Evolutionary conservation across 495 filamentous ascomycete genomes (phyloP), one percentile per base, ranked within the genome.

Genomic region (Hypoxylon cercidicola): DNA sequence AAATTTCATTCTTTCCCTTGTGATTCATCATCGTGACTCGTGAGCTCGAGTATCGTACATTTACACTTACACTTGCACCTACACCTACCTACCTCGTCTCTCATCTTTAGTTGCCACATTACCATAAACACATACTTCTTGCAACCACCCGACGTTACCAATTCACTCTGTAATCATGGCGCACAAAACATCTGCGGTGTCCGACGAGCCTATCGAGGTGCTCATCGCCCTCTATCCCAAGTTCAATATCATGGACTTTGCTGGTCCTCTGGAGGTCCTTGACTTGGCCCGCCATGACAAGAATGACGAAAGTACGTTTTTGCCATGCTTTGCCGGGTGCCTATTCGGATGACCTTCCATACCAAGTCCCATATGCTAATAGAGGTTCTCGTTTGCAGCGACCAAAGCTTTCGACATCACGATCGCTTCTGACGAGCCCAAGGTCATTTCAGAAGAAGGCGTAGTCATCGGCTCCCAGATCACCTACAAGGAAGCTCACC

Each of bases 401-500:
- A 79, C 78, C 69, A 84, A 82, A 67, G 83, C 82, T 34, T 86
- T 86, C 71, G 90, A 95, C 80, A 84, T 86, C 78, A 85, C 83
- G 74, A 89, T 91, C 70, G 87, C 86, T 68, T 80, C 78, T 64
- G 77, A 82, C 71, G 75, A 80, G 55, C 74, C 79, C 21, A 77
- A 77, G 39, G 86, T 88, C 62, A 78, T 85, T 58, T 88, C 88
- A 50, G 85, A 88, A 57, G 86, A 91, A 71, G 90, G 92, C 69
- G 90, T 92, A 72, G 82, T 90, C 75, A 83, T 93, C 74, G 80
- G 82, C 75, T 87, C 89, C 71, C 89, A 93, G 72, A 85, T 88
- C 69, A 81, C 86, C 70, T 86, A 74, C 76, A 85, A 85, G 70
- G 87, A 90, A 62, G 88, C 89, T 40, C 72, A 87, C 69, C 79